Evolutionary conservation across 768 basidiomycete species (phyloP).

Genomic region (Russula earlei): DNA sequence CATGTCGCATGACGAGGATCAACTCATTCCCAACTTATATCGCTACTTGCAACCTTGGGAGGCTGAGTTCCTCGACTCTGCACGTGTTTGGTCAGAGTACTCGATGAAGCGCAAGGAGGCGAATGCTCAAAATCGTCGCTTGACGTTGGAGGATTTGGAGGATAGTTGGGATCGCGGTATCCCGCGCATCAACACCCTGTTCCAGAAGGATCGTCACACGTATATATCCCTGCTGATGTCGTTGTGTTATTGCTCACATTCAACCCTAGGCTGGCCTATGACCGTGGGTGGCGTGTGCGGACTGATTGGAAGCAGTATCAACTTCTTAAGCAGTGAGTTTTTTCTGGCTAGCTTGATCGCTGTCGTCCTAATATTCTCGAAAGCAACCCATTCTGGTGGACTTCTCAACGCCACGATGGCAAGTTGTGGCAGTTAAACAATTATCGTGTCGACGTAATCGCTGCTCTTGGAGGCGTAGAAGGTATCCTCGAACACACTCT

Average conservation of each 20-base stretch:
- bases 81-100: slow-evolving; percentile 98
- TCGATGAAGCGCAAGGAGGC: slow-evolving; percentile 99
- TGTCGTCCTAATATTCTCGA: neutral
- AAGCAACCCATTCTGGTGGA: slow-evolving; percentile 99
- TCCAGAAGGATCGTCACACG: slow-evolving; percentile 98
- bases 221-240: slow-evolving; percentile 28
- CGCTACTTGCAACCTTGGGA: slow-evolving; percentile 97
- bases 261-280: slow-evolving; percentile 70
- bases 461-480: slow-evolving; percentile 94
- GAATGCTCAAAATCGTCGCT: slow-evolving; percentile 93
- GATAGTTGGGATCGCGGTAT: slow-evolving; percentile 99
- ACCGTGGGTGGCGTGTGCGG: slow-evolving; percentile 97
- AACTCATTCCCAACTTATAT: slow-evolving; percentile 94
- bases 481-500: slow-evolving; percentile 94
- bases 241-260: neutral
- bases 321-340: slow-evolving; percentile 71
- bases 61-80: slow-evolving; percentile 94
- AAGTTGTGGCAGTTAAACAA: slow-evolving; percentile 97
- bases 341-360: neutral
- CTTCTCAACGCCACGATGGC: slow-evolving; percentile 91
- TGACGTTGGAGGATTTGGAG: slow-evolving; percentile 95
- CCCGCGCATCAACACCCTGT: slow-evolving; percentile 95
- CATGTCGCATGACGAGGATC: slow-evolving; percentile 93
- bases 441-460: slow-evolving; percentile 97
- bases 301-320: slow-evolving; percentile 99